phyloP scores from a whole-genome alignment of 2,329 filamentous ascomycete species.

The Fusarium duplospermum region DNA sequence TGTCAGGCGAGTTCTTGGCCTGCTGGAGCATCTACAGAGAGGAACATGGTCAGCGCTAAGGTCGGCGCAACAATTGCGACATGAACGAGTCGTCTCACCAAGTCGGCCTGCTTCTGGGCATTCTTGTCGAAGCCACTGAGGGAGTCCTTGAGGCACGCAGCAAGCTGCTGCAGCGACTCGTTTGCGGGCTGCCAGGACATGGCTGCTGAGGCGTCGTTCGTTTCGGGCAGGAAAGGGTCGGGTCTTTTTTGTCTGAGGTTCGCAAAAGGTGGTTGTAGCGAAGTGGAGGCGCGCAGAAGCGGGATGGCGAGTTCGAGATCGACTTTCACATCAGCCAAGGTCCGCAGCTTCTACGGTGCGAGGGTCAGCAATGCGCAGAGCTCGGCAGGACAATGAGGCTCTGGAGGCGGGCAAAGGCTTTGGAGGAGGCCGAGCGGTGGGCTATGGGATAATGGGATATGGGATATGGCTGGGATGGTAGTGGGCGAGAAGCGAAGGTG shows the following conservation, averaged over 20 bases:
- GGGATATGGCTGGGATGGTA: constrained; percentile 29
- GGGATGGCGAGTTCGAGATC: constrained; percentile 24
- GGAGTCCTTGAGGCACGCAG: constrained; percentile 90
- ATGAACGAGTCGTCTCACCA: constrained; percentile 64
- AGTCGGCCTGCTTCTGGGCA: constrained; percentile 89
- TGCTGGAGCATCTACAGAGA: constrained; percentile 84
- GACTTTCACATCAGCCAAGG: constrained; percentile 44
- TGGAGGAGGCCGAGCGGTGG: constrained; percentile 39
- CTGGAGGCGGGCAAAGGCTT: constrained; percentile 15
- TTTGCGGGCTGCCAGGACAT: constrained; percentile 96
- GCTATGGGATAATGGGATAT: constrained; percentile 36
- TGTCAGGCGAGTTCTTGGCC: constrained; percentile 88
- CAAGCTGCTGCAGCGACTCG: constrained; percentile 89
- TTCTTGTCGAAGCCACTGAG: constrained; percentile 83
- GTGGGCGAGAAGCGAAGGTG: constrained; percentile 45
- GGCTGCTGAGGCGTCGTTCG: constrained; percentile 48
- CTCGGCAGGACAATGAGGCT: constrained; percentile 27
- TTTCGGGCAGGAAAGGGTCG: constrained; percentile 8
- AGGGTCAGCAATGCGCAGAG: constrained; percentile 38
- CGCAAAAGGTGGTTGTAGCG: constrained; percentile 20
- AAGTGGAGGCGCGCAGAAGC: constrained; percentile 31
- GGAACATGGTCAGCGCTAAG: constrained; percentile 35
- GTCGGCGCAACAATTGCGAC: constrained; percentile 25
- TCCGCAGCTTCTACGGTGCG: constrained; percentile 38
- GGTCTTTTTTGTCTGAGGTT: constrained; percentile 17